These are phyloP conservation scores for Yarrowia yakushimensis DNA, from an alignment of 805 yeast species.

Conservation along the genomic window DNA sequence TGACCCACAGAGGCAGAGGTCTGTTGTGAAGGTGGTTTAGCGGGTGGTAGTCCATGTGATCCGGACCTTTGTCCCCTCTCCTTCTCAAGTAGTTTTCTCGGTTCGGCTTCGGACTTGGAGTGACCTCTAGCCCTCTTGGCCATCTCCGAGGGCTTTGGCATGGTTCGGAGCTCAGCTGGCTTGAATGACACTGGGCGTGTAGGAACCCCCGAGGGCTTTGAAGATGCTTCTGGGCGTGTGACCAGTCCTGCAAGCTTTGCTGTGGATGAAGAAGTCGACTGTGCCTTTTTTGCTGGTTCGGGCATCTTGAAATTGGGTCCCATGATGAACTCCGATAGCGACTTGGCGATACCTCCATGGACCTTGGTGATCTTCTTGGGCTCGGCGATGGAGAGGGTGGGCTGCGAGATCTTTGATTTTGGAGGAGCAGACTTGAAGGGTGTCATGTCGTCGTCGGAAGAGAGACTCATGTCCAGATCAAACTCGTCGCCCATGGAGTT, in stretches of 20 bases:
- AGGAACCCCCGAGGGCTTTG: not conserved
- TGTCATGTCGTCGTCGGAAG: not conserved
- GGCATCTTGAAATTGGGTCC: slow-evolving; percentile 6
- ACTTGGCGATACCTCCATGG: slow-evolving; percentile 9
- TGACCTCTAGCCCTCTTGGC: not conserved
- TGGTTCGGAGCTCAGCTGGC: not conserved
- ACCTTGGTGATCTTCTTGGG: slow-evolving; percentile 8
- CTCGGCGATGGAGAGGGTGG: not conserved
- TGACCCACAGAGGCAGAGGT: not conserved
- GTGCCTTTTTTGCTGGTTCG: not conserved
- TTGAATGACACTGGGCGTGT: not conserved
- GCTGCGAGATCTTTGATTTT: not conserved
- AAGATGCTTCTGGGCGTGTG: too few relatives aligned
- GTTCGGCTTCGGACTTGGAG: not conserved
- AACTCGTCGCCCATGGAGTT: slow-evolving; percentile 10
- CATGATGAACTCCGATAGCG: slow-evolving; percentile 4
- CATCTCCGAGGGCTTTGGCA: not conserved
- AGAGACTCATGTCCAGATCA: not conserved
- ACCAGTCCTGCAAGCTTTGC: too few relatives aligned
- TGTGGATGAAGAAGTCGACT: not conserved
- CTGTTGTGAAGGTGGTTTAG: not conserved
- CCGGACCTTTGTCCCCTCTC: not conserved
- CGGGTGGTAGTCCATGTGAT: too few relatives aligned
- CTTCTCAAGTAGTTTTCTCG: not conserved
- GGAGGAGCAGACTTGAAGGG: not conserved